Evolutionary conservation across 2,329 filamentous ascomycete genomes (phyloP).

Genomic region (Meredithiella fracta): DNA sequence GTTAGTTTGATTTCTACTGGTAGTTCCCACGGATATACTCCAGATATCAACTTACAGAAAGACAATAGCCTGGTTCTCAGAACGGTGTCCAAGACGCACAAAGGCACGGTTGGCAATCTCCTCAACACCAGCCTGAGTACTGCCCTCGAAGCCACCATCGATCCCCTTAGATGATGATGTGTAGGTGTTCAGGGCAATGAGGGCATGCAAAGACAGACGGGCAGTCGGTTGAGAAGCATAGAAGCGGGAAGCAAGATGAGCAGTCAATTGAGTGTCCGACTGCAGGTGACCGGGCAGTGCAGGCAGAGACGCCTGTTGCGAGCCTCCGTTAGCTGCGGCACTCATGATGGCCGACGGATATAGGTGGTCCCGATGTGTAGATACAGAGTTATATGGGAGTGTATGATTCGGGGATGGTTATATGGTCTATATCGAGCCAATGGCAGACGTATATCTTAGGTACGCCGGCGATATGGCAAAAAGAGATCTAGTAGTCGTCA

Average conservation of each 20-base stretch:
- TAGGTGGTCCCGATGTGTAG: conserved; percentile 14
- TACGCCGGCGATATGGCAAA: neutral
- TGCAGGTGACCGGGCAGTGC: conserved; percentile 71
- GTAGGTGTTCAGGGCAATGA: conserved; percentile 90
- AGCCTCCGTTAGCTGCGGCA: conserved; percentile 30
- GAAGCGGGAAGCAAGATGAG: conserved; percentile 74
- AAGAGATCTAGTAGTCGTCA: neutral
- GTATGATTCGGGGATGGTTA: conserved; percentile 3
- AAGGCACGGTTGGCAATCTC: conserved; percentile 79
- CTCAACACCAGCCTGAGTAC: conserved; percentile 81
- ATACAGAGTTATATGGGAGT: neutral
- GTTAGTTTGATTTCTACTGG: conserved; percentile 15
- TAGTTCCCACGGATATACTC: neutral
- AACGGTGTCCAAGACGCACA: conserved; percentile 67
- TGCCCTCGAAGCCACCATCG: conserved; percentile 82
- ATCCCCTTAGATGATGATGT: conserved; percentile 73
- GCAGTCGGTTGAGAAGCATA: conserved; percentile 83
- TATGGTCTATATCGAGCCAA: neutral
- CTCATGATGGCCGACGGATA: conserved; percentile 35
- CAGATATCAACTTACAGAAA: conserved; percentile 58
- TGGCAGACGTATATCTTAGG: neutral
- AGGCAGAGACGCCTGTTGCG: conserved; percentile 57
- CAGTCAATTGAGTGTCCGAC: conserved; percentile 62
- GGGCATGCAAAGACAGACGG: conserved; percentile 73
- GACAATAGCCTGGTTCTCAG: conserved; percentile 82